Base-by-base conservation (phyloP, 177 flowering plant species). In the Vitis hybrid region DNA sequence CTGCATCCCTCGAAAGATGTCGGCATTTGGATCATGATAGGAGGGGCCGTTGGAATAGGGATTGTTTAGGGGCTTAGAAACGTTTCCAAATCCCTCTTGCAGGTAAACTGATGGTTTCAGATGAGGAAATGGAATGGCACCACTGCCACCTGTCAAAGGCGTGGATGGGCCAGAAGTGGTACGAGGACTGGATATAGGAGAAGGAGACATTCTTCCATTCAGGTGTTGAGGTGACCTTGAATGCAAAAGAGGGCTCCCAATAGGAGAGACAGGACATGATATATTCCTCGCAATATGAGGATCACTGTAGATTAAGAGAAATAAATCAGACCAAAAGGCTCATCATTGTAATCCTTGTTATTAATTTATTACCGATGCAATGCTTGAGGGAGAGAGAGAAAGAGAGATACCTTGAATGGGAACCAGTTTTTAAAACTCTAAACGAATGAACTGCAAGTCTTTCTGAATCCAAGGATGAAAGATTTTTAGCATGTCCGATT, bases 191-290 rank as follows among this genome's bases (percentile, higher is more conserved):
- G 87, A 89, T 68, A 86, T 85, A 7, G 88, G 88, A 57, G 90
- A 85, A 55, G 88, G 88, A 55, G 90, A 84, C 87, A 85, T 80
- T 72, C 81, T 80, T 60, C 89, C 88, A 77, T 73, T 83, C 39
- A 78, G 62, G 65, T 84, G 81, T 55, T 79, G 86, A 16, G 89
- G 90, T 48, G 90, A 87, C 67, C 87, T 80, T 65, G 91, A 64
- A 70, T 83, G 77, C 63, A 85, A 62, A 74, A 85, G 80, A 60
- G 91, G 91, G 73, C 91, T 89, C 57, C 90, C 90, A 66, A 82
- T 82, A 51, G 93, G 93, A 20, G 93, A 89, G 39, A 89, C 90
- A 0, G 91, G 91, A 56, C 91, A 85, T 20, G 90, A 89, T 69
- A 84, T 72, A 74, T 89, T 87, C 71, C 84, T 84, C 55, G 79